Percentiles rank a stretch among this genome's conserved stretches.
phyloP scores from a whole-genome alignment of 2,329 filamentous ascomycete species.

The Coniochaeta hoffmannii region DNA sequence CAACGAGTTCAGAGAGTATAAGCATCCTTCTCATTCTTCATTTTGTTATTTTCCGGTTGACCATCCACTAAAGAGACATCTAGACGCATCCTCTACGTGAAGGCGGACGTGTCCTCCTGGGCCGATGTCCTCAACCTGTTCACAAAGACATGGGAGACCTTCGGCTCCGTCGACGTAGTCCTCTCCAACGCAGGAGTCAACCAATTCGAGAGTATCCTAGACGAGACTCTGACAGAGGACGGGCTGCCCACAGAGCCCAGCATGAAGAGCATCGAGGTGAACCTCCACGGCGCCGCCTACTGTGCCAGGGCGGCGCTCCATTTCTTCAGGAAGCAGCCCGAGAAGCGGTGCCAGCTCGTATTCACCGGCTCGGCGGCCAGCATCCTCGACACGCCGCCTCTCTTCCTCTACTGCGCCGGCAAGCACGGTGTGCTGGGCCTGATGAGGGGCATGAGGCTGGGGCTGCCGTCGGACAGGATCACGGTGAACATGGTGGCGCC shows the following conservation, averaged over 20 bases:
- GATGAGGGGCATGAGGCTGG: background rate
- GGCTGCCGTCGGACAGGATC: background rate
- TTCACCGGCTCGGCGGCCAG: background rate
- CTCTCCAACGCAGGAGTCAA: background rate
- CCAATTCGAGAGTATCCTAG: background rate
- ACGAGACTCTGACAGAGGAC: background rate
- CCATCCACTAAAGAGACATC: background rate
- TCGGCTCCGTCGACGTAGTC: background rate
- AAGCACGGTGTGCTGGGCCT: background rate
- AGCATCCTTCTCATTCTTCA: background rate
- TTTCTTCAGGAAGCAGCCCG: background rate
- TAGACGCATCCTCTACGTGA: background rate
- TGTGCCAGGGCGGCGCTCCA: background rate
- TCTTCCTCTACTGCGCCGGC: background rate
- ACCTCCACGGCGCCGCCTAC: background rate
- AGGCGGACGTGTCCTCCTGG: background rate
- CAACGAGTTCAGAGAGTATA: background rate
- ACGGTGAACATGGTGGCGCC: background rate
- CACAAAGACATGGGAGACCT: background rate
- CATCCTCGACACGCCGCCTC: background rate
- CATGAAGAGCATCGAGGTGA: background rate
- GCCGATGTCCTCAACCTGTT: background rate
- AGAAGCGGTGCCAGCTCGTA: background rate
- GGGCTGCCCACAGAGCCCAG: background rate
- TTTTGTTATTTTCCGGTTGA: background rate